phyloP scores from a whole-genome alignment of 1,284 basidiomycete genomes.

The Albatrellus sp. region DNA sequence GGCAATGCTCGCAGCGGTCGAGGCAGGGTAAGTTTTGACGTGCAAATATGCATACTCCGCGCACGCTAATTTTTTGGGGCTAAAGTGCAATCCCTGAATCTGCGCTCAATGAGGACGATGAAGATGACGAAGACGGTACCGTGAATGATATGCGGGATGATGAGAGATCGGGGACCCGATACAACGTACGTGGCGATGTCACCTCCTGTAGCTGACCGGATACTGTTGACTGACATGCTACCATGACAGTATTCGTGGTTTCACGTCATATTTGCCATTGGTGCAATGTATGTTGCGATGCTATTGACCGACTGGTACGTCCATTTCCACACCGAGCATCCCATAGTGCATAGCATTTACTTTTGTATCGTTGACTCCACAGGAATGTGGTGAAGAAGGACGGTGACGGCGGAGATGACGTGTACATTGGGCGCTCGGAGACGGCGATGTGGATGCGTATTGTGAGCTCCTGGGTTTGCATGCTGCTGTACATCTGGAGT shows the following conservation, averaged over 20 bases:
- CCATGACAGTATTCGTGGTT: conserved; percentile 84
- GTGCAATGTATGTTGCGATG: conserved; percentile 96
- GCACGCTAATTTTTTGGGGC: background rate
- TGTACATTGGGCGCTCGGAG: conserved; percentile 91
- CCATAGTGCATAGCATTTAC: conserved; percentile 4
- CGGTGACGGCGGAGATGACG: conserved; percentile 43
- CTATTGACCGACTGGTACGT: conserved; percentile 92
- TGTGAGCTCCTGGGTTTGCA: conserved; percentile 91
- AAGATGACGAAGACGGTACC: conserved; percentile 52
- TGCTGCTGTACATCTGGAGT: conserved; percentile 84
- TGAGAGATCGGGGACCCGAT: conserved; percentile 91
- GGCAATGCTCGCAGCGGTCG: conserved; percentile 88
- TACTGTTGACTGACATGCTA: conserved; percentile 4
- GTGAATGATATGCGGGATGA: conserved; percentile 78
- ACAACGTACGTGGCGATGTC: conserved; percentile 55
- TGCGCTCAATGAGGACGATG: conserved; percentile 72
- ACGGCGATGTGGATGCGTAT: conserved; percentile 99
- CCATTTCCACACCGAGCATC: conserved; percentile 10
- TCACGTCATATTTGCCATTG: conserved; percentile 95
- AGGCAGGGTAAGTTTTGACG: conserved; percentile 61
- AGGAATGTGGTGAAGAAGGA: conserved; percentile 62
- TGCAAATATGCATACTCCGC: background rate
- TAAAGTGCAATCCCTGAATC: conserved; percentile 83
- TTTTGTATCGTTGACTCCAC: conserved; percentile 2
- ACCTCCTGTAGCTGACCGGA: background rate